Conservation (phyloP, 2,329 filamentous ascomycete species). For the Zalaria sp. region DNA sequence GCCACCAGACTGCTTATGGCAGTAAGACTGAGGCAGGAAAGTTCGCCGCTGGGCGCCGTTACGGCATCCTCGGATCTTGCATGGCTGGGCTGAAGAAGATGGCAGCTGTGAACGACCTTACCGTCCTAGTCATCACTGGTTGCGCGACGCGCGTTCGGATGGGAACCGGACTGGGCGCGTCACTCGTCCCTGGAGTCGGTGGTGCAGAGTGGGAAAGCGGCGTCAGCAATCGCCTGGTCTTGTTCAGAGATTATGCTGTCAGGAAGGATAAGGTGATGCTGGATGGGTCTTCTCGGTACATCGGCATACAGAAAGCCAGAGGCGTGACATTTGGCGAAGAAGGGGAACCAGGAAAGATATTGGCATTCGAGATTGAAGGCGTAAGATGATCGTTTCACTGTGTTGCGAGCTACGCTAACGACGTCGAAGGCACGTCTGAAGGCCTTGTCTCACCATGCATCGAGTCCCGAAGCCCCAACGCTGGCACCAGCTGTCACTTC, state of each 20-base stretch:
- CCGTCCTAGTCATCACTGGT: constrained; percentile 64
- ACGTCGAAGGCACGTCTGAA: too few relatives aligned
- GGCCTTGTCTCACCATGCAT: too few relatives aligned
- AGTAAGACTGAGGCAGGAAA: constrained; percentile 24
- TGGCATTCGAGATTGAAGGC: constrained; percentile 31
- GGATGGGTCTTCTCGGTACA: constrained; percentile 20
- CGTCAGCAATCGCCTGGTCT: constrained; percentile 55
- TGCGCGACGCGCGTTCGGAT: constrained; percentile 67
- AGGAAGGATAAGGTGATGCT: too few relatives aligned
- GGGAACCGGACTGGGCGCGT: constrained; percentile 36
- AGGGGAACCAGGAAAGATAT: constrained; percentile 31
- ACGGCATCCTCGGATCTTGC: constrained; percentile 54
- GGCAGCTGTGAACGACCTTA: constrained; percentile 57
- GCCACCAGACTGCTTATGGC: constrained; percentile 17
- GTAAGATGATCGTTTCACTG: constrained; percentile 21
- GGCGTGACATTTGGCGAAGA: constrained; percentile 25
- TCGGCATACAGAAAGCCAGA: constrained; percentile 29
- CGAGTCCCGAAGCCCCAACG: constrained; percentile 8
- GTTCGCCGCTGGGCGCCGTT: constrained; percentile 35
- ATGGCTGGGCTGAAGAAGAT: constrained; percentile 50
- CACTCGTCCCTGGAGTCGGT: constrained; percentile 61
- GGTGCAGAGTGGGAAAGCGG: constrained; percentile 69
- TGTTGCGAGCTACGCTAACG: too few relatives aligned
- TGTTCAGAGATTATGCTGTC: constrained; percentile 56
- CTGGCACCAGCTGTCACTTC: constrained; percentile 7